These are phyloP conservation scores for Fusarium falciforme DNA, from an alignment of 2,329 filamentous ascomycete species.

Conservation along the genomic window DNA sequence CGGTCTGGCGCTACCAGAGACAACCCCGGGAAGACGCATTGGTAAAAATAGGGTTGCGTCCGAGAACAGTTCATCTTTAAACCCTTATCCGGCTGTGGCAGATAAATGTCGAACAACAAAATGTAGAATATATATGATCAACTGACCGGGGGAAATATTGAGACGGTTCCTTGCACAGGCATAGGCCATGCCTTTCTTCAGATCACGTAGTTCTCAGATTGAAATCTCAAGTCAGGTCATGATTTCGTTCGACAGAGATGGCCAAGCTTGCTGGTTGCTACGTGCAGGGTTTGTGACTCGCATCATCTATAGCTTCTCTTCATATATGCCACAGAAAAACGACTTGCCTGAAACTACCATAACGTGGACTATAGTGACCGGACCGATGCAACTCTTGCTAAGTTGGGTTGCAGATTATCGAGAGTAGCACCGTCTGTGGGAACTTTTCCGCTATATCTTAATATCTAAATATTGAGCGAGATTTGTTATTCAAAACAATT, in stretches of 20 bases:
- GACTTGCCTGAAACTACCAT: not conserved
- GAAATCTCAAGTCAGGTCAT: not conserved
- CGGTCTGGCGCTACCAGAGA: not conserved
- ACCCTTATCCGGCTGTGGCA: not conserved
- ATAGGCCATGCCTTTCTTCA: not conserved
- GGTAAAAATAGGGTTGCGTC: not conserved
- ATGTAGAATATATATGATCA: not conserved
- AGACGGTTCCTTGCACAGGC: not conserved
- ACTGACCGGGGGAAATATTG: not conserved
- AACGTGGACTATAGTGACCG: not conserved
- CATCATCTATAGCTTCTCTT: not conserved
- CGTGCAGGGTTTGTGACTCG: not conserved
- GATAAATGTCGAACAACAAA: not conserved
- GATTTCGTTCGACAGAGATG: not conserved
- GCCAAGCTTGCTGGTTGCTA: not conserved
- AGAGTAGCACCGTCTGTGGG: not conserved
- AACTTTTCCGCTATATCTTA: not conserved
- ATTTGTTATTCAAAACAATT: not conserved
- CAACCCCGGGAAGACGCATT: not conserved
- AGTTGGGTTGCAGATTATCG: not conserved
- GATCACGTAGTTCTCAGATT: not conserved
- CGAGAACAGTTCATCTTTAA: not conserved
- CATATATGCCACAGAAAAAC: not conserved
- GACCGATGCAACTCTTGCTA: not conserved
- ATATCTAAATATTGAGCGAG: not conserved